phyloP scores from a whole-genome alignment of 192 early-diverging fungal species.

The Coemansia sp. region DNA sequence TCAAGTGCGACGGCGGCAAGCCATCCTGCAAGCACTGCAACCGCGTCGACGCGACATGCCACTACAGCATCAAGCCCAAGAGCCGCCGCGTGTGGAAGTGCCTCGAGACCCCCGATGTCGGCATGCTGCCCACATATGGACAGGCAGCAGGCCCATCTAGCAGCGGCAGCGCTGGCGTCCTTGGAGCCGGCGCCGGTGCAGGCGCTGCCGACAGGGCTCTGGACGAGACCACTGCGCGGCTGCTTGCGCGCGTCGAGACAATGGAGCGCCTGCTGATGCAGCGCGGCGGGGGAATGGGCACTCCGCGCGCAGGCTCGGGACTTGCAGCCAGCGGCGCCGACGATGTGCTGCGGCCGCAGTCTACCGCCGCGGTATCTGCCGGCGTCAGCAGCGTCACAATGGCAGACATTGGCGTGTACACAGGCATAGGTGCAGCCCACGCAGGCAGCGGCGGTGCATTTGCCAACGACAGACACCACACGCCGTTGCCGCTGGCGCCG shows the following conservation, averaged over 20 bases:
- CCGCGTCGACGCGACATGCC: slow-evolving; percentile 38
- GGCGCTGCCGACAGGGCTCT: background rate
- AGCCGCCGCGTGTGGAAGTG: slow-evolving; percentile 51
- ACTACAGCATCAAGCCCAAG: slow-evolving; percentile 53
- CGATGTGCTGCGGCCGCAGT: background rate
- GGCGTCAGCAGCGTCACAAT: background rate
- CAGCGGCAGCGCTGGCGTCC: background rate
- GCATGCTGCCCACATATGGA: background rate
- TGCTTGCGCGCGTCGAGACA: slow-evolving; percentile 45
- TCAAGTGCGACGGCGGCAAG: slow-evolving; percentile 47
- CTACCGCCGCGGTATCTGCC: background rate
- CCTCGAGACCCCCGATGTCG: slow-evolving; percentile 19
- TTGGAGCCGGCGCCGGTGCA: background rate
- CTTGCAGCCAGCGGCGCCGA: background rate
- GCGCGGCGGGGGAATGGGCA: slow-evolving; percentile 27
- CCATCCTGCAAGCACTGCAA: slow-evolving; percentile 45
- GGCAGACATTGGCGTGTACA: too few species aligned
- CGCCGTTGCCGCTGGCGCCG: too few species aligned
- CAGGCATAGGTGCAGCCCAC: background rate
- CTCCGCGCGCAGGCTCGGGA: slow-evolving; percentile 13
- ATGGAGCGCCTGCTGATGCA: slow-evolving; percentile 52
- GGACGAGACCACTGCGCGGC: slow-evolving; percentile 36
- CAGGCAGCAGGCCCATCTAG: background rate
- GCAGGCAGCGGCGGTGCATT: background rate
- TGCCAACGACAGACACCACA: too few species aligned